These are phyloP conservation scores for Dendrobium catenatum DNA, from an alignment of 106 monocot species.

Conservation along the genomic window DNA sequence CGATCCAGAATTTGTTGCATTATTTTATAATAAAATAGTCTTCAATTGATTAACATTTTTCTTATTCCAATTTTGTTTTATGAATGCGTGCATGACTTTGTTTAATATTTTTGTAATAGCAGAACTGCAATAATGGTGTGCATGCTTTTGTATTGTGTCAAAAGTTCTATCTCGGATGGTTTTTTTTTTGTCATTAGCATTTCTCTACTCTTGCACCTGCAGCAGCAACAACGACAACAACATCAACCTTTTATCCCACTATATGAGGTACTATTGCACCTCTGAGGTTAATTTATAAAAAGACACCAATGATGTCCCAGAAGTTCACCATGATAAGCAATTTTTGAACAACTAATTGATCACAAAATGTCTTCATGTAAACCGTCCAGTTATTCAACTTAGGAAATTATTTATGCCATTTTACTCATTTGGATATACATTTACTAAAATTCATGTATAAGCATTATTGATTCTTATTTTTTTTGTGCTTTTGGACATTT, in stretches of 20 bases:
- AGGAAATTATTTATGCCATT: neutral
- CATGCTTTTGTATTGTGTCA: neutral
- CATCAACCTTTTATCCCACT: too few species aligned
- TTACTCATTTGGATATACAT: neutral
- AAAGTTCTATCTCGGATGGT: neutral
- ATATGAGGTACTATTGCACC: neutral
- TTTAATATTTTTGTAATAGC: neutral
- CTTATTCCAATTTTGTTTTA: neutral
- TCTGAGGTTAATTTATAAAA: neutral
- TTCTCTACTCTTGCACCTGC: neutral
- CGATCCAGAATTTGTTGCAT: neutral
- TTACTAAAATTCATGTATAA: neutral
- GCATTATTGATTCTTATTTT: neutral
- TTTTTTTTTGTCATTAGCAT: neutral
- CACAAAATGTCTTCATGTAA: neutral
- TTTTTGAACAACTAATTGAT: neutral
- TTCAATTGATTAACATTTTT: neutral
- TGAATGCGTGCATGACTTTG: neutral
- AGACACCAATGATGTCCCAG: neutral
- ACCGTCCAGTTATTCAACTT: neutral
- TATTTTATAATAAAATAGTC: neutral
- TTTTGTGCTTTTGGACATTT: constrained; percentile 1
- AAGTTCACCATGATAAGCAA: neutral
- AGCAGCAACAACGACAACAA: too few species aligned
- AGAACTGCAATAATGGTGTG: neutral